Evolutionary conservation across 2,329 filamentous ascomycete species (phyloP).

Genomic region (Neonectria faginata): DNA sequence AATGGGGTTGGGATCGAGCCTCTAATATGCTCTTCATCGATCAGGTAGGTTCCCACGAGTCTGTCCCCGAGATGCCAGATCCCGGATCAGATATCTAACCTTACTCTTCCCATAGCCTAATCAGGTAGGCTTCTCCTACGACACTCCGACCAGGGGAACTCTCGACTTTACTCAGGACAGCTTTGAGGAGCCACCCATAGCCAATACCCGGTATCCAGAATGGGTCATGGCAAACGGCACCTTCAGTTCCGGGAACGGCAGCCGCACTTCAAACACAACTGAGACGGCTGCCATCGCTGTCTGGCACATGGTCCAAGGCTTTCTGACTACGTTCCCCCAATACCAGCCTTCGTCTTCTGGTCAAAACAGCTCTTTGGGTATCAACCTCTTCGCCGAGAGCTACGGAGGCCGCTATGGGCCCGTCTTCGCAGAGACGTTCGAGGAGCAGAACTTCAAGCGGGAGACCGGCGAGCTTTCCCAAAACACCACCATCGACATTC

Average conservation of each 20-base stretch:
- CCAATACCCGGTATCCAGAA: conserved; percentile 36
- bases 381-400: conserved; percentile 77
- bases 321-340: conserved; percentile 68
- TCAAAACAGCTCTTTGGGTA: conserved; percentile 60
- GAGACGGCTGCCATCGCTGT: conserved; percentile 67
- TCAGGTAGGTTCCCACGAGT: conserved; percentile 53
- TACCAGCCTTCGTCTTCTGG: conserved; percentile 60
- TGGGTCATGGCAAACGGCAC: conserved; percentile 70
- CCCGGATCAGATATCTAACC: conserved; percentile 26
- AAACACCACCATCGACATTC: conserved; percentile 68
- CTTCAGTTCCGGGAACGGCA: conserved; percentile 66
- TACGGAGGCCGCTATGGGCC: conserved; percentile 79
- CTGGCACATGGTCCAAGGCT: conserved; percentile 75
- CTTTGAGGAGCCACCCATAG: conserved; percentile 46
- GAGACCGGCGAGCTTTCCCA: conserved; percentile 60
- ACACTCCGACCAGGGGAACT: conserved; percentile 71
- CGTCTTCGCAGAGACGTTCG: conserved; percentile 68
- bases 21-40: conserved; percentile 69
- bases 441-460: conserved; percentile 71
- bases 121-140: conserved; percentile 77
- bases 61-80: not conserved
- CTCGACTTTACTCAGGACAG: conserved; percentile 59
- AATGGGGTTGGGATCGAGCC: conserved; percentile 74
- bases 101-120: conserved; percentile 64
- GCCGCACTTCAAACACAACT: conserved; percentile 66